A percentile compares a stretch with the other conserved stretches of the same genome.
Conservation (phyloP, 345 rosid species). For the Garcia nutans region DNA sequence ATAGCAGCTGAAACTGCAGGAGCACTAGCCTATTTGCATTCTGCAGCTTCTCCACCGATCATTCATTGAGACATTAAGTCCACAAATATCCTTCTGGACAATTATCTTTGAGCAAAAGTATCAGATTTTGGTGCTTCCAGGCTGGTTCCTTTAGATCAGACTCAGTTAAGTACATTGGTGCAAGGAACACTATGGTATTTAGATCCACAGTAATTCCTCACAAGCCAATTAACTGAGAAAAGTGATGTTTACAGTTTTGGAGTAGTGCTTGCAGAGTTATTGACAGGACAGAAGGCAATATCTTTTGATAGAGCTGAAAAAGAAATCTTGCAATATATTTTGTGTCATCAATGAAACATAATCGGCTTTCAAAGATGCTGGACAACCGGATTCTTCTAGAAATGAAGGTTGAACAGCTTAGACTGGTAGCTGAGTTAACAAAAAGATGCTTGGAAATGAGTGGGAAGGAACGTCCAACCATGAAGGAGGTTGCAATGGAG, state of each 20-base stretch:
- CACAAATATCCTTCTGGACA: not conserved
- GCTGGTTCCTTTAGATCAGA: conserved; percentile 34
- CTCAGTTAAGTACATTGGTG: conserved; percentile 4
- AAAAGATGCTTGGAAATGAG: conserved; percentile 29
- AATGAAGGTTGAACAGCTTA: conserved; percentile 13
- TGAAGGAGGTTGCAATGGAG: conserved; percentile 12
- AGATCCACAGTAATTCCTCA: not conserved
- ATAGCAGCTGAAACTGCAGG: not conserved
- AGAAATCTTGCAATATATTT: conserved; percentile 27
- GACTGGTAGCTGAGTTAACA: conserved; percentile 26
- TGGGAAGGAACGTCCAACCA: conserved; percentile 40
- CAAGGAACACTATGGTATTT: conserved; percentile 6
- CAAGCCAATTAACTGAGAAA: too few species aligned
- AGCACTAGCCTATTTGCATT: conserved; percentile 4
- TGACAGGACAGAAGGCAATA: too few species aligned
- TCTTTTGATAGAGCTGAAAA: too few species aligned
- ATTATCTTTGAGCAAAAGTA: not conserved
- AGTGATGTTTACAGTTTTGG: too few species aligned
- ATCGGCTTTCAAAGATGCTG: conserved; percentile 23
- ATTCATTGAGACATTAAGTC: not conserved
- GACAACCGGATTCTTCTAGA: conserved; percentile 17
- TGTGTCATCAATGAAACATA: conserved; percentile 24
- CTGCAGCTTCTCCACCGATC: not conserved
- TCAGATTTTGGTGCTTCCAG: not conserved
- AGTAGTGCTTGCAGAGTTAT: too few species aligned